Evolutionary conservation across 1,284 basidiomycete species (phyloP).

Genomic region (Exsudoporus floridanus): DNA sequence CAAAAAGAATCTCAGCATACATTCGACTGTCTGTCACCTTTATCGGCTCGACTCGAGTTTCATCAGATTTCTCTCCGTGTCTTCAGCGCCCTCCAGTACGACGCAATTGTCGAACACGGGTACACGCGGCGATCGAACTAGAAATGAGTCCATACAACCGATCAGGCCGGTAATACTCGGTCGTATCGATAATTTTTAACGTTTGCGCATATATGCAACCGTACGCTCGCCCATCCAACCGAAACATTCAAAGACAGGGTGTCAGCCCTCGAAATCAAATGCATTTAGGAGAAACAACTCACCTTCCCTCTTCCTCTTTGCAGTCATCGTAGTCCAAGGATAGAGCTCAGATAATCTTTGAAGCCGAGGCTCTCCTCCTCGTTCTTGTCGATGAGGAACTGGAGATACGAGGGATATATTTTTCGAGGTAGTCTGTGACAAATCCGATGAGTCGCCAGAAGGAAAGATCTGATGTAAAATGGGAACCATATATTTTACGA

Average conservation of each 20-base stretch:
- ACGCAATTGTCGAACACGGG: conserved; percentile 70
- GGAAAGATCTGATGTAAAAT: conserved; percentile 75
- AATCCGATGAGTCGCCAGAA: conserved; percentile 90
- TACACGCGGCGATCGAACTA: conserved; percentile 70
- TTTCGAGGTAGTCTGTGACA: conserved; percentile 79
- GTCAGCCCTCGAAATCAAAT: background rate
- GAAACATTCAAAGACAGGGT: background rate
- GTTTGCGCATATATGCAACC: conserved; percentile 67
- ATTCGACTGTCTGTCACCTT: conserved; percentile 89
- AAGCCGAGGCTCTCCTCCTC: conserved; percentile 67
- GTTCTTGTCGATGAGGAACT: conserved; percentile 77
- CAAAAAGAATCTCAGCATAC: conserved; percentile 47
- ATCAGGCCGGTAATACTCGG: conserved; percentile 75
- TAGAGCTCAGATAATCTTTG: conserved; percentile 86
- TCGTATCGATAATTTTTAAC: conserved; percentile 73
- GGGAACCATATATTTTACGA: background rate
- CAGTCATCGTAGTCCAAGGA: conserved; percentile 59
- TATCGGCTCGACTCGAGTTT: conserved; percentile 78
- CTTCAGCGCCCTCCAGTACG: conserved; percentile 63
- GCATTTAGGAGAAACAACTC: conserved; percentile 21
- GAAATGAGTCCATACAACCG: conserved; percentile 79
- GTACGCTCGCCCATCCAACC: conserved; percentile 40
- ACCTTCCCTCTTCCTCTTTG: conserved; percentile 58
- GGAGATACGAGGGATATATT: conserved; percentile 77
- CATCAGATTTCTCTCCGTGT: conserved; percentile 72